phyloP scores from a whole-genome alignment of 371 early-diverging fungal genomes.

The Mucor piriformis region DNA sequence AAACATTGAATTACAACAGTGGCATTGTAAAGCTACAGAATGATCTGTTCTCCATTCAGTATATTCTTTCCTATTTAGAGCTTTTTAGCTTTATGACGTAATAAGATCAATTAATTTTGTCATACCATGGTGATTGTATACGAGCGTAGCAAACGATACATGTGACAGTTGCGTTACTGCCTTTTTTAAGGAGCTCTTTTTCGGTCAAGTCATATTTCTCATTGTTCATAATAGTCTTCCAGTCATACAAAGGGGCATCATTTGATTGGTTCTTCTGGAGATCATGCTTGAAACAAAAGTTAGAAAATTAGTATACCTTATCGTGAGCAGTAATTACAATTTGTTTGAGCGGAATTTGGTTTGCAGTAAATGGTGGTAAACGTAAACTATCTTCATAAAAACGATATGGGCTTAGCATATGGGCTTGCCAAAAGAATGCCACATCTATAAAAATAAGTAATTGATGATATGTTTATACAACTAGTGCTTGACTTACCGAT shows the following conservation, averaged over 20 bases:
- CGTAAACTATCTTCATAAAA: constrained; percentile 12
- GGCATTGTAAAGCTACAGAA: constrained; percentile 12
- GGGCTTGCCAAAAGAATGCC: constrained; percentile 26
- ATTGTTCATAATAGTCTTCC: constrained; percentile 1
- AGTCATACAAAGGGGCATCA: not conserved
- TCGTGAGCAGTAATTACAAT: not conserved
- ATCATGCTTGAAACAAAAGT: too few relatives aligned
- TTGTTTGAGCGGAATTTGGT: too few relatives aligned
- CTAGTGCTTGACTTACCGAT: too few relatives aligned
- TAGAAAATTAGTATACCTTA: too few relatives aligned
- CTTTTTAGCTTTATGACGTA: too few relatives aligned
- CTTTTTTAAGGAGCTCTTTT: not conserved
- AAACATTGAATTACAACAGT: constrained; percentile 7
- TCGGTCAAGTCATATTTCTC: not conserved
- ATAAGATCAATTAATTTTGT: not conserved
- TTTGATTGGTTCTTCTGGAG: too few relatives aligned
- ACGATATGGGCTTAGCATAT: constrained; percentile 22
- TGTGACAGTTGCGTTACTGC: not conserved
- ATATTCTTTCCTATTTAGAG: constrained; percentile 8
- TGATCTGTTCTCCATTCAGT: constrained; percentile 16
- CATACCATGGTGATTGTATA: not conserved
- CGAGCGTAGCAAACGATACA: constrained; percentile 3
- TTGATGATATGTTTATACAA: too few relatives aligned
- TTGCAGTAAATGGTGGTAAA: not conserved
- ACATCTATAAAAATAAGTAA: too few relatives aligned